A percentile compares a stretch with the other conserved stretches of the same genome.
Conservation (phyloP, 352 stramenopile species). For the Aphanomyces cochlioides region DNA sequence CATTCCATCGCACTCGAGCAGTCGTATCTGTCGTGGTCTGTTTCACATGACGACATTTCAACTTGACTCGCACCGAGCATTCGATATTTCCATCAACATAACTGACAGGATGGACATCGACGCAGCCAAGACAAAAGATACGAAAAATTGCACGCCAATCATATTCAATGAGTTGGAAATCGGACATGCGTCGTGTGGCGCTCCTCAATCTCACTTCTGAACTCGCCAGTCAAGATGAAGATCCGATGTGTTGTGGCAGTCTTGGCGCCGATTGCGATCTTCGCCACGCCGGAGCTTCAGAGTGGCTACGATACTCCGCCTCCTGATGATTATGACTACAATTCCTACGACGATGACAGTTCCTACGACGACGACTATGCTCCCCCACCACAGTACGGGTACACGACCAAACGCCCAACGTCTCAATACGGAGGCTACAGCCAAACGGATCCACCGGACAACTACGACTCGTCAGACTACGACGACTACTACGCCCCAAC, state of each 20-base stretch:
- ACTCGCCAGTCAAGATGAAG: not conserved
- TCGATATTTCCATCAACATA: no score
- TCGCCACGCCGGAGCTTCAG: not conserved
- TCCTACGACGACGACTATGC: not conserved
- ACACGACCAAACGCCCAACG: not conserved
- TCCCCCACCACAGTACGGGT: not conserved
- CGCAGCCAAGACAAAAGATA: not conserved
- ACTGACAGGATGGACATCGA: no score
- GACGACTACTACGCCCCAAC: no score
- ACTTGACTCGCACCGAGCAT: no score
- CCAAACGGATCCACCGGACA: no score
- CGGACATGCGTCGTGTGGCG: not conserved
- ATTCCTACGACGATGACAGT: not conserved
- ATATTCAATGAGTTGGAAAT: not conserved
- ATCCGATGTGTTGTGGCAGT: not conserved
- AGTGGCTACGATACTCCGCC: not conserved
- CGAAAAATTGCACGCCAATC: conserved; percentile 14
- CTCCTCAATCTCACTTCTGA: not conserved
- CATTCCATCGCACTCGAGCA: no score
- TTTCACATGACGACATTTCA: no score
- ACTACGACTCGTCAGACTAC: no score
- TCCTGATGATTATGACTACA: not conserved
- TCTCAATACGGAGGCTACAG: no score
- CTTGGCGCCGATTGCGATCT: conserved; percentile 1
- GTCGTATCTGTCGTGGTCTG: no score